A percentile compares a stretch with the other conserved stretches of the same genome.
phyloP scores from a whole-genome alignment of 108 stramenopile species.

The Skeletonema tropicum region DNA sequence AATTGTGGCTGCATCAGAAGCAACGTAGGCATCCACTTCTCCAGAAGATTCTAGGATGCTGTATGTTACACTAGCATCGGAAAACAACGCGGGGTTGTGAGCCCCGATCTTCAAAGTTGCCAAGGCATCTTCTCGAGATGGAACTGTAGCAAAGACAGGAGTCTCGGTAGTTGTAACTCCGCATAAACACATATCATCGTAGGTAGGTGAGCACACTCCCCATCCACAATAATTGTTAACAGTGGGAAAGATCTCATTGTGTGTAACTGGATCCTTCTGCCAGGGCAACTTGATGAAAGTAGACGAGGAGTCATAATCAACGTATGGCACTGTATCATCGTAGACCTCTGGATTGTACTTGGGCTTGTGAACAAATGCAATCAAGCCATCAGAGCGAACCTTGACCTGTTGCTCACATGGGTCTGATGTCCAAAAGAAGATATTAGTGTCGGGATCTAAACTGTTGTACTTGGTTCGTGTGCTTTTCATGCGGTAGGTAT shows the following conservation, averaged over 20 bases:
- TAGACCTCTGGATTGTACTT: neutral
- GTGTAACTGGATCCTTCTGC: constrained; percentile 22
- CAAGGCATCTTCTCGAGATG: constrained; percentile 13
- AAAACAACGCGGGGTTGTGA: constrained; percentile 24
- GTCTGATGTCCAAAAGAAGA: constrained; percentile 26
- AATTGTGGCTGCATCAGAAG: constrained; percentile 14
- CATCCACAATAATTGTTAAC: constrained; percentile 34
- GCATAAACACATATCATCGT: constrained; percentile 43
- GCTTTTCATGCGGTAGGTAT: neutral
- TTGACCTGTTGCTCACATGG: constrained; percentile 29
- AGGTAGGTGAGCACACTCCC: constrained; percentile 4
- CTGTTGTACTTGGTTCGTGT: constrained; percentile 2
- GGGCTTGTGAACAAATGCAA: constrained; percentile 38
- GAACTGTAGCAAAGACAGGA: constrained; percentile 25
- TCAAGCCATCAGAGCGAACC: constrained; percentile 34
- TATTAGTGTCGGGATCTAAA: neutral
- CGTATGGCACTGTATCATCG: neutral
- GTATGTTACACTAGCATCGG: constrained; percentile 1
- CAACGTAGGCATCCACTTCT: constrained; percentile 16
- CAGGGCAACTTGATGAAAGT: constrained; percentile 24
- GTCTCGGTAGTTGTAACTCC: constrained; percentile 28
- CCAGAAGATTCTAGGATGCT: constrained; percentile 5
- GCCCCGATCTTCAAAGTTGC: constrained; percentile 32
- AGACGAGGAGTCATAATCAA: neutral
- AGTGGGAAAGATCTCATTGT: constrained; percentile 19